phyloP scores from a whole-genome alignment of 1,284 basidiomycete genomes.

The Takashimella koratensis region DNA sequence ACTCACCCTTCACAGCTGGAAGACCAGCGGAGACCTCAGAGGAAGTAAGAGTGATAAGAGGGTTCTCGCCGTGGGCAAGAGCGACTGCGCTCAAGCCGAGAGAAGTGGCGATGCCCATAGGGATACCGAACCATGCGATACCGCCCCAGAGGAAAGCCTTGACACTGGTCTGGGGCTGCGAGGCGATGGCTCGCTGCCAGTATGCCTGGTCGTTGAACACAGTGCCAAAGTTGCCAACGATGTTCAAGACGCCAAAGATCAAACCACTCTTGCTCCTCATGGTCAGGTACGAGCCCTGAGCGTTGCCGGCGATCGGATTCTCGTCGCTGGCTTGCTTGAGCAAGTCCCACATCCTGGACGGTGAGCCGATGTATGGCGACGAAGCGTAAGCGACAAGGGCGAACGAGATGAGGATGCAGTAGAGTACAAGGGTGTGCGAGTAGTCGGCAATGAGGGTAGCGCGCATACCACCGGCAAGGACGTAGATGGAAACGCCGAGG shows the following conservation, averaged over 20 bases:
- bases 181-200: slow-evolving; percentile 81
- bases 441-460: slow-evolving; percentile 55
- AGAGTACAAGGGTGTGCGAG: slow-evolving; percentile 74
- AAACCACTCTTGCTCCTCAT: slow-evolving; percentile 77
- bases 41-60: slow-evolving; percentile 52
- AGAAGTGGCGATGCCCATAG: slow-evolving; percentile 55
- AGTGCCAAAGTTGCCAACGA: slow-evolving; percentile 67
- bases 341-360: slow-evolving; percentile 56
- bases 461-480: slow-evolving; percentile 55
- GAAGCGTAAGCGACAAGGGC: slow-evolving; percentile 69
- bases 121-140: slow-evolving; percentile 82
- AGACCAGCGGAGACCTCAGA: slow-evolving; percentile 76
- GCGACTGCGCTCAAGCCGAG: slow-evolving; percentile 79
- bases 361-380: slow-evolving; percentile 56
- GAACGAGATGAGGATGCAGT: slow-evolving; percentile 62
- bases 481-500: slow-evolving; percentile 50
- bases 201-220: slow-evolving; percentile 54
- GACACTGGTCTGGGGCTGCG: slow-evolving; percentile 72
- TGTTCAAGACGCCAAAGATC: slow-evolving; percentile 84
- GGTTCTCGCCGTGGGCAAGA: slow-evolving; percentile 57
- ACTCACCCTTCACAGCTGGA: slow-evolving; percentile 57
- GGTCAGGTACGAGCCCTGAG: slow-evolving; percentile 63
- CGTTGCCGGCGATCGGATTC: slow-evolving; percentile 59
- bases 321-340: slow-evolving; percentile 50
- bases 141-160: slow-evolving; percentile 86